Evolutionary conservation across 164 flowering plant genomes (phyloP).

Genomic region (Aristolochia contorta): DNA sequence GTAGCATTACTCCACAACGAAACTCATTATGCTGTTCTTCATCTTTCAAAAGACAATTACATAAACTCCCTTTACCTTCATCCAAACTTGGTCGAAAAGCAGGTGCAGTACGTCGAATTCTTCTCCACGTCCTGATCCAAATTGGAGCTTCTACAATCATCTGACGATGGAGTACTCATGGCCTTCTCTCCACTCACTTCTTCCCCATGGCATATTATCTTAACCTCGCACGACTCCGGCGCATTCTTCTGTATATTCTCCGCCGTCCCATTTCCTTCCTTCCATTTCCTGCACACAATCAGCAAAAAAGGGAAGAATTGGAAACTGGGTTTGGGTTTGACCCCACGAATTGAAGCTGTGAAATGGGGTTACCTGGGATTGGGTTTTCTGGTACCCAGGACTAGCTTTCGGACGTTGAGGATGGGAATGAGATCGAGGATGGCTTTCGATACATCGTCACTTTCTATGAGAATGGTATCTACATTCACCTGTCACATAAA

Average conservation of each 20-base stretch:
- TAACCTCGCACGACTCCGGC: slow-evolving; percentile 6
- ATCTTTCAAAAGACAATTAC: too few relatives aligned
- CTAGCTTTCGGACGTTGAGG: slow-evolving; percentile 53
- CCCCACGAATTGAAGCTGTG: neutral
- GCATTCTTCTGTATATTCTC: slow-evolving; percentile 3
- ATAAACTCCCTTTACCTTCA: neutral
- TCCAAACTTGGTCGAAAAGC: slow-evolving; percentile 1
- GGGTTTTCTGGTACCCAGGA: slow-evolving; percentile 50
- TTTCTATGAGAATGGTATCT: slow-evolving; percentile 68
- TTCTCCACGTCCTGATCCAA: neutral
- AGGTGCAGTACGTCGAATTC: neutral
- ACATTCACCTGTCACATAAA: slow-evolving; percentile 36
- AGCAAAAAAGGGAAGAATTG: neutral
- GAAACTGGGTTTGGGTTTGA: neutral
- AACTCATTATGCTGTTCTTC: too few relatives aligned
- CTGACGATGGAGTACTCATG: neutral
- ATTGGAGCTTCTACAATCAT: neutral
- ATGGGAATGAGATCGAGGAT: slow-evolving; percentile 61
- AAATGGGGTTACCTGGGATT: slow-evolving; percentile 22
- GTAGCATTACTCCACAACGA: too few relatives aligned
- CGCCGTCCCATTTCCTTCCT: slow-evolving; percentile 7
- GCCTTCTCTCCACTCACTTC: neutral
- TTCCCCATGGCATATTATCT: slow-evolving; percentile 6
- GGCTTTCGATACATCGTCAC: slow-evolving; percentile 48
- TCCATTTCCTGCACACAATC: neutral